Percentiles rank a stretch among this genome's conserved stretches.
phyloP scores from a whole-genome alignment of 139 green algal genomes.

The Chloropicon primus region DNA sequence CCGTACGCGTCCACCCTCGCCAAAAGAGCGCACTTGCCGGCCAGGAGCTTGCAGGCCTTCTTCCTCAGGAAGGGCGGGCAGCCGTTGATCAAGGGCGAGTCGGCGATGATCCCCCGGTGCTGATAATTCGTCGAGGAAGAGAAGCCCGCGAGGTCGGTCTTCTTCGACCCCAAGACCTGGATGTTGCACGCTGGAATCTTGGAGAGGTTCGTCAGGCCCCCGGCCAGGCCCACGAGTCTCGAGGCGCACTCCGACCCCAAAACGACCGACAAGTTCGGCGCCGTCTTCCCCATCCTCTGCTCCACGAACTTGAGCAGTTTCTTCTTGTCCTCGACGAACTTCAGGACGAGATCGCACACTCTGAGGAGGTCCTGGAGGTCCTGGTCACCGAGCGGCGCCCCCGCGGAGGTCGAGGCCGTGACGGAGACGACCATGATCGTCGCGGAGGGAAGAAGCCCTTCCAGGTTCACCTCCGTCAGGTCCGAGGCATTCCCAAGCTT shows the following conservation, averaged over 20 bases:
- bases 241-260: conserved; percentile 80
- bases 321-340: conserved; percentile 73
- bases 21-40: conserved; percentile 77
- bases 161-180: conserved; percentile 77
- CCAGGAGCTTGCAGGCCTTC: conserved; percentile 64
- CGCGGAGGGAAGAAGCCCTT: conserved; percentile 55
- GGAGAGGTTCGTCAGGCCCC: conserved; percentile 62
- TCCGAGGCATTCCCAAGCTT: conserved; percentile 36
- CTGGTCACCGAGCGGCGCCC: conserved; percentile 46
- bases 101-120: conserved; percentile 24
- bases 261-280: conserved; percentile 82
- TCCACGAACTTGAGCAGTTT: conserved; percentile 71
- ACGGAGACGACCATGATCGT: conserved; percentile 96
- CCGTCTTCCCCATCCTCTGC: conserved; percentile 73
- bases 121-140: conserved; percentile 42
- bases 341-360: conserved; percentile 48
- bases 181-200: conserved; percentile 92
- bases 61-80: conserved; percentile 59
- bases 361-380: conserved; percentile 35
- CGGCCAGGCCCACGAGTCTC: conserved; percentile 82
- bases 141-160: conserved; percentile 68
- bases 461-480: conserved; percentile 51
- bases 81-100: conserved; percentile 19
- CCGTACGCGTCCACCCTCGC: conserved; percentile 84
- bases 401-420: conserved; percentile 83